Percentiles rank a stretch among this genome's conserved stretches.
Evolutionary conservation across 2,329 filamentous ascomycete species (phyloP).

Genomic region (Colletotrichum phormii): DNA sequence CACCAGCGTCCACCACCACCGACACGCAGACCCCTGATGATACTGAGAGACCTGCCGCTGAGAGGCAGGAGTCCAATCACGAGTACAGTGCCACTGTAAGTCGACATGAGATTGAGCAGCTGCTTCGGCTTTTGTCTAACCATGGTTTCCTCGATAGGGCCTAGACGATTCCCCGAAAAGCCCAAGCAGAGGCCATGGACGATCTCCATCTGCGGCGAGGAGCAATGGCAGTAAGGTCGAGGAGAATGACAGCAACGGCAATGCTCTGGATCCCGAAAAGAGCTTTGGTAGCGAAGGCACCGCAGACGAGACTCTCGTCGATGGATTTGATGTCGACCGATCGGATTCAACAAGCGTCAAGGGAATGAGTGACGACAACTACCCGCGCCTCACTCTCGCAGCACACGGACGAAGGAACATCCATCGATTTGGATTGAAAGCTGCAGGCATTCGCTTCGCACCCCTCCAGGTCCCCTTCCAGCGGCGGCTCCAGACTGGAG

Average conservation of each 20-base stretch:
- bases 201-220: slow-evolving; percentile 14
- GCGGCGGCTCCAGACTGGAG: slow-evolving; percentile 80
- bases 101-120: too few relatives aligned
- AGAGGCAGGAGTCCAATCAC: slow-evolving; percentile 30
- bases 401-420: slow-evolving; percentile 22
- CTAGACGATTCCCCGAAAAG: slow-evolving; percentile 28
- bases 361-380: slow-evolving; percentile 28
- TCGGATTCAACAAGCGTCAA: slow-evolving; percentile 24
- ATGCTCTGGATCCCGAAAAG: slow-evolving; percentile 10
- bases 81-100: slow-evolving; percentile 23
- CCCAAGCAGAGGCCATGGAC: background rate
- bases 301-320: slow-evolving; percentile 32
- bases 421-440: slow-evolving; percentile 48
- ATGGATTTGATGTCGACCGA: slow-evolving; percentile 26
- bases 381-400: slow-evolving; percentile 32
- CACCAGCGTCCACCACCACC: slow-evolving; percentile 1
- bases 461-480: slow-evolving; percentile 79
- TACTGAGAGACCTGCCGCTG: slow-evolving; percentile 2
- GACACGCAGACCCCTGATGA: background rate
- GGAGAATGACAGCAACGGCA: slow-evolving; percentile 21
- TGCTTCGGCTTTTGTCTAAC: background rate
- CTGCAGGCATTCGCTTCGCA: slow-evolving; percentile 80
- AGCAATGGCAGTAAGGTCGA: slow-evolving; percentile 10
- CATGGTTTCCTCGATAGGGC: background rate
- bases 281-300: slow-evolving; percentile 35